Conservation (phyloP, 805 yeast genomes). For the Metschnikowia koreensis region DNA sequence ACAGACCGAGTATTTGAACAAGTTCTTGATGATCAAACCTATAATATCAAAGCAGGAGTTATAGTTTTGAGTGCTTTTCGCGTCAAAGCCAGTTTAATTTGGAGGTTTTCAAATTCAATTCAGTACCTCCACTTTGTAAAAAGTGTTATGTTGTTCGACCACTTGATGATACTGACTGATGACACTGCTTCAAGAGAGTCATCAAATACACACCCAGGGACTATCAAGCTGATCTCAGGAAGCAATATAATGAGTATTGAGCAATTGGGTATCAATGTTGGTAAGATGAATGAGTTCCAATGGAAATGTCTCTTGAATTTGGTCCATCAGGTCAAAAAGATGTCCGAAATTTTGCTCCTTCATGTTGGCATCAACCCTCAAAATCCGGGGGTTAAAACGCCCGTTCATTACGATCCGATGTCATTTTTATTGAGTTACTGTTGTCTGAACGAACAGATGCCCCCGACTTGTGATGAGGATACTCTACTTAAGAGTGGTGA, state of each 20-base stretch:
- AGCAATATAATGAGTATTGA: conserved; percentile 23
- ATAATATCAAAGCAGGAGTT: conserved; percentile 18
- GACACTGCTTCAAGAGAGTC: conserved; percentile 3
- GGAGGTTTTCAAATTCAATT: conserved; percentile 26
- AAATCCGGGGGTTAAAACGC: background rate
- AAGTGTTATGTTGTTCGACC: conserved; percentile 35
- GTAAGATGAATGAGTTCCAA: conserved; percentile 18
- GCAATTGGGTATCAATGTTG: conserved; percentile 17
- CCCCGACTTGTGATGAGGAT: conserved; percentile 4
- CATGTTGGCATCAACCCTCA: conserved; percentile 6
- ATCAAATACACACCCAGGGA: conserved; percentile 8
- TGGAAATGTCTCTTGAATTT: conserved; percentile 32
- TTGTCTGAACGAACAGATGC: background rate
- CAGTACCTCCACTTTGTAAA: conserved; percentile 22
- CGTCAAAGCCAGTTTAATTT: conserved; percentile 31
- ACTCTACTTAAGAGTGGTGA: conserved; percentile 23
- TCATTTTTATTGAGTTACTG: background rate
- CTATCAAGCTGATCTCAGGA: conserved; percentile 21
- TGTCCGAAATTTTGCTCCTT: conserved; percentile 27
- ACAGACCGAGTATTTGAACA: conserved; percentile 9
- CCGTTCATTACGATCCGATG: conserved; percentile 5
- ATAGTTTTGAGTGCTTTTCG: conserved; percentile 34
- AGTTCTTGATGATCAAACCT: conserved; percentile 3
- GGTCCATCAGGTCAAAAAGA: conserved; percentile 19
- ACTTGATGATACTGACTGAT: conserved; percentile 23